These are phyloP conservation scores for Kwoniella sp. DNA, from an alignment of 768 basidiomycete genomes.

Conservation along the genomic window DNA sequence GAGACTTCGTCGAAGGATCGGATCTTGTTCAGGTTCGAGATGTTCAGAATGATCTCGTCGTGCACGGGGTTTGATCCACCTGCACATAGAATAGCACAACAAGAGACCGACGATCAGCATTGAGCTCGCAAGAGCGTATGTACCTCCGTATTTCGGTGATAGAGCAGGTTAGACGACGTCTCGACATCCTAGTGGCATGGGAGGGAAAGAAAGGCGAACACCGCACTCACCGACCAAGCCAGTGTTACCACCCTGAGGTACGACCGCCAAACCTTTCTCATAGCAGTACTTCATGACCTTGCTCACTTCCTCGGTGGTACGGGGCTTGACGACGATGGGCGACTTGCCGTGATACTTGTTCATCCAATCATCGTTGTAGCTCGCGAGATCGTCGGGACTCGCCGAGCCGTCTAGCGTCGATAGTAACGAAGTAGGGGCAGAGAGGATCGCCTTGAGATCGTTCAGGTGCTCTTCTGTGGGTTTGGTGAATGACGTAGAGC, in stretches of 20 bases:
- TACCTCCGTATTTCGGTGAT: too few species aligned
- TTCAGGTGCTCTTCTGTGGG: slow-evolving; percentile 52
- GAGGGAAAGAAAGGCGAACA: background rate
- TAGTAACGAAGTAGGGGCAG: slow-evolving; percentile 50
- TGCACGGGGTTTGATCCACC: slow-evolving; percentile 80
- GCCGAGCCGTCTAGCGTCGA: slow-evolving; percentile 54
- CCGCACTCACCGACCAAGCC: slow-evolving; percentile 75
- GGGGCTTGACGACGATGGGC: slow-evolving; percentile 84
- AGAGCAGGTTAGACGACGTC: too few species aligned
- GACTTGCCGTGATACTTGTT: slow-evolving; percentile 85
- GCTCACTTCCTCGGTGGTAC: slow-evolving; percentile 82
- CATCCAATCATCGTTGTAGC: slow-evolving; percentile 94
- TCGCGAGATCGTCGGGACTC: slow-evolving; percentile 64
- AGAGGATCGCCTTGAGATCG: slow-evolving; percentile 52
- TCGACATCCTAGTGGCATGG: too few species aligned
- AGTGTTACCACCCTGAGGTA: slow-evolving; percentile 98
- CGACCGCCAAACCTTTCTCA: slow-evolving; percentile 77
- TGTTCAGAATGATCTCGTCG: slow-evolving; percentile 83
- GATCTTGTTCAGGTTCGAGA: slow-evolving; percentile 73
- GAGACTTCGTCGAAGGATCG: slow-evolving; percentile 60
- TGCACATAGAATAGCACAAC: slow-evolving; percentile 12
- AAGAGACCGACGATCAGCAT: background rate
- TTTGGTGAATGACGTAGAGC: slow-evolving; percentile 39
- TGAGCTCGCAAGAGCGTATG: background rate
- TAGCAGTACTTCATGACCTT: slow-evolving; percentile 85